Conservation (phyloP, 78 protist species). For the Pelomyxa schiedti region DNA sequence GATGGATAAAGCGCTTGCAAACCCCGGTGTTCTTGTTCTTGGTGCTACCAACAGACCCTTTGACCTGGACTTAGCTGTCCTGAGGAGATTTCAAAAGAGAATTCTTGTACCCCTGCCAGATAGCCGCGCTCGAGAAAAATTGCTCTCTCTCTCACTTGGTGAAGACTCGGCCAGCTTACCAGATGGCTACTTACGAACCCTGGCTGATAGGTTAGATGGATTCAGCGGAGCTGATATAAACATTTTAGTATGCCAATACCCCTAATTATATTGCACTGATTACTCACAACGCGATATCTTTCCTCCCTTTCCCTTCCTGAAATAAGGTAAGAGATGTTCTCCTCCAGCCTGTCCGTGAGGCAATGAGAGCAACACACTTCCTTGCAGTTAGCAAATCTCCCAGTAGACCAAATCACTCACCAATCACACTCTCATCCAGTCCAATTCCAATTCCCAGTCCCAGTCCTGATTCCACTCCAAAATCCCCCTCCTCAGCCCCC, state of each 20-base stretch:
- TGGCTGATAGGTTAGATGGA: background rate
- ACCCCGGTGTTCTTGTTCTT: conserved; percentile 88
- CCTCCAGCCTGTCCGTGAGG: conserved; percentile 86
- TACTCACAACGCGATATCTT: too few species aligned
- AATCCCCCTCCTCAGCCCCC: too few species aligned
- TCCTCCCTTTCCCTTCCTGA: too few species aligned
- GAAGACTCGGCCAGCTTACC: conserved; percentile 44
- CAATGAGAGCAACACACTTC: conserved; percentile 89
- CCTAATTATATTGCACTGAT: too few species aligned
- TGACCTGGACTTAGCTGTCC: conserved; percentile 91
- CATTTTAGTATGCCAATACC: too few species aligned
- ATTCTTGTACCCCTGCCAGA: conserved; percentile 51
- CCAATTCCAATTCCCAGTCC: too few species aligned
- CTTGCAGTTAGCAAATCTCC: too few species aligned
- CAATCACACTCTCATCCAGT: too few species aligned
- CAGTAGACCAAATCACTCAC: too few species aligned
- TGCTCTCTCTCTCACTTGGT: conserved; percentile 85
- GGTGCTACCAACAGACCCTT: conserved; percentile 99
- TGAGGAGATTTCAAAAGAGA: conserved; percentile 73
- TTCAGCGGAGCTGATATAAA: conserved; percentile 88
- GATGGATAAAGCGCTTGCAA: conserved; percentile 52
- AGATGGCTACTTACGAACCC: background rate
- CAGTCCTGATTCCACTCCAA: too few species aligned
- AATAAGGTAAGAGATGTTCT: conserved; percentile 81
- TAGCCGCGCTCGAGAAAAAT: conserved; percentile 56